Percentiles rank a stretch among this genome's conserved stretches.
Conservation (phyloP, 768 basidiomycete species). For the Steccherinum ochraceum region DNA sequence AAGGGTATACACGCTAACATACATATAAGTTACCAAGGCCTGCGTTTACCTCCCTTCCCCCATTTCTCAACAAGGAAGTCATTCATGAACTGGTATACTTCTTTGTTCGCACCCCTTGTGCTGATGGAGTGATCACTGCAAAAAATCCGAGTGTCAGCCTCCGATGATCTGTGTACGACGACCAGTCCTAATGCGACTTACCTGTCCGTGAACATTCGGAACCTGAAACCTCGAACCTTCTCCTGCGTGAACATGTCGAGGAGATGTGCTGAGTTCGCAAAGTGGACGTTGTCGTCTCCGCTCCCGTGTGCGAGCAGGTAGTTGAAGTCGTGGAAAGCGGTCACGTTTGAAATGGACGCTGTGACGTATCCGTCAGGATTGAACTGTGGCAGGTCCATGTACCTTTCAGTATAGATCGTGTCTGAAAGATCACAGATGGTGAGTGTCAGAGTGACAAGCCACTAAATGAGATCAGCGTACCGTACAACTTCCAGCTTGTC, state of each 20-base stretch:
- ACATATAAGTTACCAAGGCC: slow-evolving; percentile 43
- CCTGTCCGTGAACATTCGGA: slow-evolving; percentile 98
- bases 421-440: slow-evolving; percentile 43
- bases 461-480: slow-evolving; percentile 31
- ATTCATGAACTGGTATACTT: slow-evolving; percentile 84
- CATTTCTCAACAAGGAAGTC: slow-evolving; percentile 86
- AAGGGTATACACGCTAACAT: no score
- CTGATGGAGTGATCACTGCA: slow-evolving; percentile 75
- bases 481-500: slow-evolving; percentile 79
- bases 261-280: slow-evolving; percentile 82
- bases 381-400: slow-evolving; percentile 78
- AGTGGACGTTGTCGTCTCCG: slow-evolving; percentile 97
- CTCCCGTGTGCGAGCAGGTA: slow-evolving; percentile 89
- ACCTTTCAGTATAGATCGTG: slow-evolving; percentile 95
- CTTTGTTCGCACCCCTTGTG: slow-evolving; percentile 70
- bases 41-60: slow-evolving; percentile 72
- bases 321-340: slow-evolving; percentile 74
- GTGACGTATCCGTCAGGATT: slow-evolving; percentile 89
- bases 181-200: slow-evolving; percentile 38
- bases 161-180: no score
- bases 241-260: slow-evolving; percentile 88
- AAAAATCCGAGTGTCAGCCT: slow-evolving; percentile 9
- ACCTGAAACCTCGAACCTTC: slow-evolving; percentile 68
- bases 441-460: not conserved
- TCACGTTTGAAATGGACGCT: slow-evolving; percentile 82